Conservation (phyloP, 805 yeast species). For the Yarrowia sp. region DNA sequence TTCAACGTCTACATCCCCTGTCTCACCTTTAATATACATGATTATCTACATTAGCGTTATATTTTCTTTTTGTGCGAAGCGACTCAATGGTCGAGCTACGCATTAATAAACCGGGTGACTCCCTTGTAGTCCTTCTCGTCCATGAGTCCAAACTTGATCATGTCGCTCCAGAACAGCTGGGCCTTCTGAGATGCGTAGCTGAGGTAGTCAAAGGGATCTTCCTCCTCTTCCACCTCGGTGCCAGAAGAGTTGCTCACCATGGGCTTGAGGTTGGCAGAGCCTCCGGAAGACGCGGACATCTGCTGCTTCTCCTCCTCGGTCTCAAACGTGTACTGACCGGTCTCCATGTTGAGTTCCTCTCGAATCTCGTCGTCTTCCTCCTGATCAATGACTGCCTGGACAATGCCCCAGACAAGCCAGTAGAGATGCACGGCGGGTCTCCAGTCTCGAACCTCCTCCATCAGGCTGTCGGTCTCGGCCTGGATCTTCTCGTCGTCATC, state of each 20-base stretch:
- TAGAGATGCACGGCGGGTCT: slow-evolving; percentile 76
- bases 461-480: slow-evolving; percentile 58
- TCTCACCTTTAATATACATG: background rate
- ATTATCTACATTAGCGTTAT: slow-evolving; percentile 10
- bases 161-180: slow-evolving; percentile 75
- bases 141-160: slow-evolving; percentile 65
- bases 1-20: too few relatives aligned
- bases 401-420: slow-evolving; percentile 94
- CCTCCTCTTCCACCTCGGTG: slow-evolving; percentile 51
- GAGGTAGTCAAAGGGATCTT: slow-evolving; percentile 79
- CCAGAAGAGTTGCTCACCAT: slow-evolving; percentile 43
- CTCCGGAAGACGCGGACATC: slow-evolving; percentile 52
- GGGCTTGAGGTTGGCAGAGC: slow-evolving; percentile 20
- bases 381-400: slow-evolving; percentile 64
- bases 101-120: slow-evolving; percentile 20
- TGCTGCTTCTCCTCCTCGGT: slow-evolving; percentile 63
- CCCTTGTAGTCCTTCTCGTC: slow-evolving; percentile 50
- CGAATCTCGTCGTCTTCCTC: slow-evolving; percentile 54
- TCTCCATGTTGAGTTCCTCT: slow-evolving; percentile 49
- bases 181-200: slow-evolving; percentile 78
- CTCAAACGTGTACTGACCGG: slow-evolving; percentile 52
- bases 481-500: slow-evolving; percentile 53
- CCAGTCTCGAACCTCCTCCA: slow-evolving; percentile 76
- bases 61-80: background rate
- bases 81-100: background rate